A percentile compares a stretch with the other conserved stretches of the same genome.
phyloP scores from a whole-genome alignment of 352 stramenopile species.

The Globisporangium apiculatum region DNA sequence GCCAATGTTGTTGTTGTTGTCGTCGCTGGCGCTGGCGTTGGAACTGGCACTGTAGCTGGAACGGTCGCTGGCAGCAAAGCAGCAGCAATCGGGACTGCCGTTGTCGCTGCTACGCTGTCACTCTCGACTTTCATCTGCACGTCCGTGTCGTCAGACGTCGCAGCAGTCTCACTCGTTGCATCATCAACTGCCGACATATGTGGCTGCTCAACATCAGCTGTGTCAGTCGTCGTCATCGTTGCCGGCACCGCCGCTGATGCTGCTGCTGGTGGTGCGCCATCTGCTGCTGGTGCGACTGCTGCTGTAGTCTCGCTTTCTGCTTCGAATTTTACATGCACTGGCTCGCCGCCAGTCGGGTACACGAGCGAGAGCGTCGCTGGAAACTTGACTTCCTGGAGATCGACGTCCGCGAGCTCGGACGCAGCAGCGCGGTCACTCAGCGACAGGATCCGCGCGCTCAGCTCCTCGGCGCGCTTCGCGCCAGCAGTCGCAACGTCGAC shows the following conservation, averaged over 20 bases:
- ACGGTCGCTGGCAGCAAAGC: background rate
- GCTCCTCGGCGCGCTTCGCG: conserved; percentile 56
- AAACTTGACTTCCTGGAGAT: conserved; percentile 82
- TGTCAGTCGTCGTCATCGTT: background rate
- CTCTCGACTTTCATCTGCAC: conserved; percentile 11
- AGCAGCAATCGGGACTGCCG: background rate
- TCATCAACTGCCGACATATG: background rate
- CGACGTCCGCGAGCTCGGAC: conserved; percentile 57
- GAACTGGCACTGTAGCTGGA: background rate
- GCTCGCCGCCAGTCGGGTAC: conserved; percentile 25
- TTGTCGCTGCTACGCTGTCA: background rate
- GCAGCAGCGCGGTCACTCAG: conserved; percentile 53
- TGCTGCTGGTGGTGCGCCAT: background rate
- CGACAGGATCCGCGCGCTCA: conserved; percentile 53
- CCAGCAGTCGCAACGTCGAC: conserved; percentile 60
- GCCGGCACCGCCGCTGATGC: too few relatives aligned
- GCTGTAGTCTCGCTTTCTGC: conserved; percentile 9
- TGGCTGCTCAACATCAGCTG: background rate
- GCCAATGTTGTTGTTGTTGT: background rate
- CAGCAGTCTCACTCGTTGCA: background rate
- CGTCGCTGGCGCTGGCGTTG: background rate
- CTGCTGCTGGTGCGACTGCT: background rate
- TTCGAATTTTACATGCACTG: conserved; percentile 10
- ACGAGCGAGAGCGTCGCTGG: conserved; percentile 50
- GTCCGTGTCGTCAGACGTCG: conserved; percentile 7